Evolutionary conservation across 1,139 yeast genomes (phyloP).

Genomic region (Geotrichum restrictum): DNA sequence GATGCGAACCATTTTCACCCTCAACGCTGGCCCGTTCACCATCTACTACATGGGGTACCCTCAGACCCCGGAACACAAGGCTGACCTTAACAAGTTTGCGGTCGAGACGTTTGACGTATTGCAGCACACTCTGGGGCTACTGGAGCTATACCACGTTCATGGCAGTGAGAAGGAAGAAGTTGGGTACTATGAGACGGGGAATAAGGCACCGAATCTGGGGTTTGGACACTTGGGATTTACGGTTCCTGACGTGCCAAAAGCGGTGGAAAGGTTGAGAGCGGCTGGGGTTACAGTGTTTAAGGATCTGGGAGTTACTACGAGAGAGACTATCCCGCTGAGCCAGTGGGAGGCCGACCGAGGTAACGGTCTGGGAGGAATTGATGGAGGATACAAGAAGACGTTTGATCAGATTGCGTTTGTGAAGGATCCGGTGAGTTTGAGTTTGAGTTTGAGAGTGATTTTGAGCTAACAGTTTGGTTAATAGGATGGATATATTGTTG

Average conservation of each 20-base stretch:
- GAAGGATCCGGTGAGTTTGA: background rate
- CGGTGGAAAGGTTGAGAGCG: background rate
- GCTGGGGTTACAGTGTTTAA: background rate
- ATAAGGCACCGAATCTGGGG: background rate
- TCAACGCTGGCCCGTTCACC: background rate
- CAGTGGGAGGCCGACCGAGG: background rate
- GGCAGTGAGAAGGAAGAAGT: background rate
- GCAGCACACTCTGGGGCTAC: background rate
- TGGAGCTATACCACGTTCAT: background rate
- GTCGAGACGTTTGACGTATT: background rate
- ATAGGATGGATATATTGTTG: conserved; percentile 1
- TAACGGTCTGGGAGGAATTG: background rate
- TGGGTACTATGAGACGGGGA: background rate
- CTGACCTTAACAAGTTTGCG: background rate
- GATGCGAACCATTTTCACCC: background rate
- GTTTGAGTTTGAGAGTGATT: no score
- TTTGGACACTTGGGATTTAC: background rate
- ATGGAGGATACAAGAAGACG: background rate
- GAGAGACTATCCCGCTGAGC: background rate
- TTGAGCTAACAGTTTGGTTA: background rate
- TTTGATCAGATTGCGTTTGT: background rate
- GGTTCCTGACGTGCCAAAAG: background rate
- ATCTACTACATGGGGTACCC: conserved; percentile 1
- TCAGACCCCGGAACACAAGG: background rate
- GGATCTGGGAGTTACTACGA: background rate